A percentile compares a stretch with the other conserved stretches of the same genome.
Evolutionary conservation across 192 early-diverging fungal genomes (phyloP).

Genomic region (Chytriomyces sp.): DNA sequence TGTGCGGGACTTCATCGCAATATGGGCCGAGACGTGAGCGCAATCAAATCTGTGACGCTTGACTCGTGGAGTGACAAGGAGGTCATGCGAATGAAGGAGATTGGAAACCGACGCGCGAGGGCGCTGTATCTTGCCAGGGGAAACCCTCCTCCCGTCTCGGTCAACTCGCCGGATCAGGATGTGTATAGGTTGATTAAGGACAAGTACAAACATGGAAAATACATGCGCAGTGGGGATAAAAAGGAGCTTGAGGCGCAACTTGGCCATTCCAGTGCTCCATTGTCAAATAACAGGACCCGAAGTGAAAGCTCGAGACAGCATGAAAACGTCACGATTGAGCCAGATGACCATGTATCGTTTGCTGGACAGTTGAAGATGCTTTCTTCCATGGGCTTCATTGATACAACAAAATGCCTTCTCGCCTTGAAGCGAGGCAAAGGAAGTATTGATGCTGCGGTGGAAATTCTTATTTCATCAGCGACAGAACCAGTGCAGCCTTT

Average conservation of each 20-base stretch:
- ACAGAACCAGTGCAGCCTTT: neutral
- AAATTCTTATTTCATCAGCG: slow-evolving; percentile 48
- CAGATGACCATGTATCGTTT: slow-evolving; percentile 32
- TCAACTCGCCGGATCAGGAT: slow-evolving; percentile 54
- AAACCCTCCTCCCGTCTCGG: neutral
- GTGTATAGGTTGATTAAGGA: slow-evolving; percentile 88
- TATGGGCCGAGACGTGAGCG: slow-evolving; percentile 87
- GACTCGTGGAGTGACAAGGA: slow-evolving; percentile 89
- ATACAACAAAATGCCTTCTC: slow-evolving; percentile 64
- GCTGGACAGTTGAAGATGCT: slow-evolving; percentile 39
- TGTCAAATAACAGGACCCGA: neutral
- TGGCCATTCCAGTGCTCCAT: neutral
- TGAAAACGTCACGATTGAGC: neutral
- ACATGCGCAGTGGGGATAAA: slow-evolving; percentile 8
- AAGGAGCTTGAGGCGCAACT: neutral
- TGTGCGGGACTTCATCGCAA: slow-evolving; percentile 56
- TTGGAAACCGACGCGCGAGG: slow-evolving; percentile 43
- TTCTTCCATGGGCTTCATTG: slow-evolving; percentile 83
- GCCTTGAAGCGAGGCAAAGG: slow-evolving; percentile 73
- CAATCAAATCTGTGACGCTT: slow-evolving; percentile 86
- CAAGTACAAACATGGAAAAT: slow-evolving; percentile 84
- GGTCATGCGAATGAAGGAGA: slow-evolving; percentile 64
- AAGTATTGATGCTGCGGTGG: slow-evolving; percentile 74
- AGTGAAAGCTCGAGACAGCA: neutral
- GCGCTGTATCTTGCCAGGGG: neutral